Conservation (phyloP, 148 eudicot genomes). For the Heliamphora exappendiculata region DNA sequence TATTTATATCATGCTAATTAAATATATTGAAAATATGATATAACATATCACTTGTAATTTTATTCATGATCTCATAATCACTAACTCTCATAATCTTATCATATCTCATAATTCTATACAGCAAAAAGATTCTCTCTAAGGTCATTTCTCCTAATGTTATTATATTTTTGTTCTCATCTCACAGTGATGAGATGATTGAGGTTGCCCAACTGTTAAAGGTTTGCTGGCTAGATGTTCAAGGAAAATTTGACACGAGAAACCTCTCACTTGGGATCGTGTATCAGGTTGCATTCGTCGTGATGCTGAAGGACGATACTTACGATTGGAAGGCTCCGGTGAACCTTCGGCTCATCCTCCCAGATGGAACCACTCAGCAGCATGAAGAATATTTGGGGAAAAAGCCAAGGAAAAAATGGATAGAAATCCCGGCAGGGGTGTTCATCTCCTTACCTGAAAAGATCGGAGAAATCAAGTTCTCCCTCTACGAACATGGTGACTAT, state of each 20-base stretch:
- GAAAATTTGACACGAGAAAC: constrained; percentile 34
- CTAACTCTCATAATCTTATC: no score
- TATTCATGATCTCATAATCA: no score
- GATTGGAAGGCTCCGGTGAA: constrained; percentile 71
- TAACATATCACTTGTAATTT: no score
- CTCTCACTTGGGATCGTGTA: constrained; percentile 41
- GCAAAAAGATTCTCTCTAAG: no score
- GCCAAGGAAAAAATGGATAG: constrained; percentile 54
- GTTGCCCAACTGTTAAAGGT: constrained; percentile 50
- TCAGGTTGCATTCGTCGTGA: constrained; percentile 41
- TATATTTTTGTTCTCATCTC: background rate
- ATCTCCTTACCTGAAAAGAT: constrained; percentile 3
- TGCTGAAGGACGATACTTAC: constrained; percentile 37
- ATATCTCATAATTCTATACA: no score
- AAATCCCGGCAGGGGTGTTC: constrained; percentile 49
- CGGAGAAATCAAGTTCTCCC: constrained; percentile 54
- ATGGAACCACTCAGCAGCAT: constrained; percentile 47
- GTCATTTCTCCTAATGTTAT: no score
- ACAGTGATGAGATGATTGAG: constrained; percentile 35
- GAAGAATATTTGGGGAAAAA: constrained; percentile 37
- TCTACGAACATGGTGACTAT: constrained; percentile 53
- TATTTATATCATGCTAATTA: no score
- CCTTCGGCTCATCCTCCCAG: constrained; percentile 46
- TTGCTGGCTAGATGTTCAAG: constrained; percentile 68
- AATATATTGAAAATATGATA: no score